phyloP scores from a whole-genome alignment of 2,329 filamentous ascomycete species.

The Apiospora aurea region DNA sequence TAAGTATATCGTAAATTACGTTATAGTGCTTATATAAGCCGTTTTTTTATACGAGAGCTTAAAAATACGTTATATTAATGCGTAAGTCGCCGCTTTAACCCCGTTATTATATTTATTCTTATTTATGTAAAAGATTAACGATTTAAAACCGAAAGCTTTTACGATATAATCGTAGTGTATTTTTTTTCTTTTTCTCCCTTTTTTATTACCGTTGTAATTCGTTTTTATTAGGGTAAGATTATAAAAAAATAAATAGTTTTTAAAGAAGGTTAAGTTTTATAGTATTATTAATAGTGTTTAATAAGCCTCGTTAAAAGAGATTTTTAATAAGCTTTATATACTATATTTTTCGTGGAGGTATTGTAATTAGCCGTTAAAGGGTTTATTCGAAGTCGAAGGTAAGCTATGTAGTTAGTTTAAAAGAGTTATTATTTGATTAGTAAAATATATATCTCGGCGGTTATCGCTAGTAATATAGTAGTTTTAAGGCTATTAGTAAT shows the following conservation, averaged over 20 bases:
- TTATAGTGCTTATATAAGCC: no score
- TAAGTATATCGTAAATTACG: no score
- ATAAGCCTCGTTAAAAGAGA: no score
- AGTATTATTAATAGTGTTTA: not conserved
- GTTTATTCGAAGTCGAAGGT: not conserved
- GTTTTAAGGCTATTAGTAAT: not conserved
- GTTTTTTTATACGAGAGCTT: no score
- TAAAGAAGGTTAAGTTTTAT: not conserved
- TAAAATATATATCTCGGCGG: not conserved
- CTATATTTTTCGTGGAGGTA: not conserved
- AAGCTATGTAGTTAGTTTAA: not conserved
- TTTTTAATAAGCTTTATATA: no score
- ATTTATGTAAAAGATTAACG: no score
- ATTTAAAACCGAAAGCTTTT: no score
- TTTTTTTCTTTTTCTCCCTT: no score
- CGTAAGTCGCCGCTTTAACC: no score
- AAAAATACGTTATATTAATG: conserved; percentile 7
- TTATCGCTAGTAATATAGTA: not conserved
- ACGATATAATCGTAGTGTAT: not conserved
- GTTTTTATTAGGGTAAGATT: not conserved
- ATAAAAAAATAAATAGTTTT: not conserved
- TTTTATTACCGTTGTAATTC: not conserved
- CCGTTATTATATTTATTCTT: no score
- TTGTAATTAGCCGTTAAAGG: not conserved
- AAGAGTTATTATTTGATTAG: not conserved